Base-by-base conservation (phyloP, 2,329 filamentous ascomycete genomes). In the Talaromyces sp. region DNA sequence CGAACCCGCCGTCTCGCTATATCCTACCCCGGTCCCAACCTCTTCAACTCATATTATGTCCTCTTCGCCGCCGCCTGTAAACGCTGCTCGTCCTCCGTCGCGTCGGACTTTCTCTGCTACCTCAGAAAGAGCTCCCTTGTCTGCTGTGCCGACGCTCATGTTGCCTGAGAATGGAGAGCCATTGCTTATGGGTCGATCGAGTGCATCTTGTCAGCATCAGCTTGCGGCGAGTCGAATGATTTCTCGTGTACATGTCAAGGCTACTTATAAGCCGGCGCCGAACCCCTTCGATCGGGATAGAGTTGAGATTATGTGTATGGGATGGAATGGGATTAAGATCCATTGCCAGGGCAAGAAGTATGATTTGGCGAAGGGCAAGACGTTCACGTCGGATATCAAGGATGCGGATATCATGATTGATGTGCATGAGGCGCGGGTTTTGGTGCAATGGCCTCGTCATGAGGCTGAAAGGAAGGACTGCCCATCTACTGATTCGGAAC, bases 321-420 rank as follows among this genome's bases (percentile, higher is more conserved):
- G 94, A 19, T 97, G 93, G 93, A 99, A 99, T 72, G 94, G 94
- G 14, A 81, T 94, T 61, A 96, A 91, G 77, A 77, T 99, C 62
- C 91, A 96, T 75, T 97, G 91, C 77, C 88, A 93, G 74, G 91
- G 91, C 51, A 86, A 87, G 61, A 88, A 90, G 3, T 93, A 90
- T 80, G 90, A 96, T 61, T 75, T 99, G 65, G 82, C 80, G 59
- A 97, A 96, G 77, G 91, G 89, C 16, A 91, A 96, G 70, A 89
- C 85, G 45, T 97, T 97, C 73, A 88, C 87, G 42, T 96, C 91
- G 52, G 90, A 96, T 74, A 92, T 91, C 27, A 90, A 92, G 68
- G 85, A 87, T 61, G 86, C 86, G 16, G 91, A 96, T 66, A 91
- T 99, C 71, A 95, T 99, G 86, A 78, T 99, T 58, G 92, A 97